Conservation (phyloP, 2,329 filamentous ascomycete genomes). For the Ophiostoma populinum region DNA sequence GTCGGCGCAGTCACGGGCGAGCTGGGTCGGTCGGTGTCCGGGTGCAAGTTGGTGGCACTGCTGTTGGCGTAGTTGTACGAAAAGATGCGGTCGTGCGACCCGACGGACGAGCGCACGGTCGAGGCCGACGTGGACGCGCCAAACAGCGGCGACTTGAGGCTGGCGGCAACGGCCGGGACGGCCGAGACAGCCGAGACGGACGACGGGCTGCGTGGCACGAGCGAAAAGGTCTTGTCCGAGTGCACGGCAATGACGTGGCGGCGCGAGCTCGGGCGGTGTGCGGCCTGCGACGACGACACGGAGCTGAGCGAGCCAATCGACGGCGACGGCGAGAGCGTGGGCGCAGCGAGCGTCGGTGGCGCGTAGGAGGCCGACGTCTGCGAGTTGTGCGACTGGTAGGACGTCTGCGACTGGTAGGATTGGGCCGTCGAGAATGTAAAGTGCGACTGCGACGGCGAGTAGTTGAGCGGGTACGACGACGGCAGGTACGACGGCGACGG, state of each 20-base stretch:
- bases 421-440: neutral
- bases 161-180: conserved; percentile 9
- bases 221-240: conserved; percentile 40
- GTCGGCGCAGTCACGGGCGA: conserved; percentile 24
- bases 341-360: conserved; percentile 5
- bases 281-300: conserved; percentile 12
- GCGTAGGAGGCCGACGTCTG: neutral
- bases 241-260: conserved; percentile 32
- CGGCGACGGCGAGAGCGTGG: conserved; percentile 7
- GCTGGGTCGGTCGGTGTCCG: conserved; percentile 28
- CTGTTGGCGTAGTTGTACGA: conserved; percentile 27
- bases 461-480: neutral
- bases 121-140: conserved; percentile 13
- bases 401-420: neutral
- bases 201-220: conserved; percentile 20
- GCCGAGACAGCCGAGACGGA: neutral
- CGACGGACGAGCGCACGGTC: conserved; percentile 24
- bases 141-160: conserved; percentile 24
- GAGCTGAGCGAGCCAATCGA: conserved; percentile 9
- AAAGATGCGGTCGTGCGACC: conserved; percentile 32
- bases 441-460: neutral
- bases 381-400: conserved; percentile 1
- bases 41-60: too few relatives aligned
- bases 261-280: conserved; percentile 20
- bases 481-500: conserved; percentile 2